Evolutionary conservation across 2,329 filamentous ascomycete species (phyloP).

Genomic region (Aphanoascus verrucosus): DNA sequence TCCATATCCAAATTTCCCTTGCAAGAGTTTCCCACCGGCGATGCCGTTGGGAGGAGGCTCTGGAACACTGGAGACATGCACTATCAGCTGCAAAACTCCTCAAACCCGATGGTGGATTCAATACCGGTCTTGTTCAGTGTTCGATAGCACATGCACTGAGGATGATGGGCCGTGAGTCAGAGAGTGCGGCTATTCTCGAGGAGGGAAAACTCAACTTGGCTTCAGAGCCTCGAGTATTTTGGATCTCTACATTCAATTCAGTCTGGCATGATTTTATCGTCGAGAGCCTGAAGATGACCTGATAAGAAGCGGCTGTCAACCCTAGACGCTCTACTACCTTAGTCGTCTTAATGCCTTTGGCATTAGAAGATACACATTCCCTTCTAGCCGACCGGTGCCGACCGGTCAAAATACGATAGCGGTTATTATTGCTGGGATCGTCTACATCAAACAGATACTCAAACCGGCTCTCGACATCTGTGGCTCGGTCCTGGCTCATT

Average conservation of each 20-base stretch:
- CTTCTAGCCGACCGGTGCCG: no score
- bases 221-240: background rate
- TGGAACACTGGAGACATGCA: constrained; percentile 2
- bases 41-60: constrained; percentile 5
- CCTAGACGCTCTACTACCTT: no score
- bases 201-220: background rate
- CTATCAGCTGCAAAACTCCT: background rate
- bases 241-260: background rate
- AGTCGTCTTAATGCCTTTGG: no score
- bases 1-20: background rate
- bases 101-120: constrained; percentile 7
- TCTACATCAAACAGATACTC: no score
- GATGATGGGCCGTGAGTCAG: background rate
- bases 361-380: no score
- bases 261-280: background rate
- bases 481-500: no score
- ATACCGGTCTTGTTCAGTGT: constrained; percentile 12
- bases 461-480: no score
- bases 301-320: no score
- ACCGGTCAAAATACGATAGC: no score
- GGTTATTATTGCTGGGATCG: no score
- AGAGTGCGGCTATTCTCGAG: background rate
- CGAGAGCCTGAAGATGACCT: background rate
- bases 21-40: constrained; percentile 9
- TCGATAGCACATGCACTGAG: constrained; percentile 14